These are phyloP conservation scores for Zasmidium angulare DNA, from an alignment of 2,329 filamentous ascomycete species.

Conservation along the genomic window DNA sequence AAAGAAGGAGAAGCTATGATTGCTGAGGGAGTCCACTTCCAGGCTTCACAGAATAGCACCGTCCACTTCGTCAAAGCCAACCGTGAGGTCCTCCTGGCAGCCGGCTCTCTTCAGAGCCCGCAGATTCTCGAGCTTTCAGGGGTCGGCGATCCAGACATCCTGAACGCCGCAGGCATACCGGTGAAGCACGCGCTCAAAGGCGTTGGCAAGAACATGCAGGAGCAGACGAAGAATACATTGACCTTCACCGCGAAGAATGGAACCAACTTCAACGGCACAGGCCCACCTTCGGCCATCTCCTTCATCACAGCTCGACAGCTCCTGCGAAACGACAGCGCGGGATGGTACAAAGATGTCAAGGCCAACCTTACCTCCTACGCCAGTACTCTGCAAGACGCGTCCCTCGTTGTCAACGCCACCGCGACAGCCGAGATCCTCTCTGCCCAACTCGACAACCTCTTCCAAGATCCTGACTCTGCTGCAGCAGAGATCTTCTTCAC, in stretches of 20 bases:
- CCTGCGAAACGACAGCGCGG: slow-evolving; percentile 31
- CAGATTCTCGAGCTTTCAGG: slow-evolving; percentile 62
- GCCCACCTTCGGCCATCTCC: slow-evolving; percentile 39
- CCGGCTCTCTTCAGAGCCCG: slow-evolving; percentile 57
- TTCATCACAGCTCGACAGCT: slow-evolving; percentile 40
- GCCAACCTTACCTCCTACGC: slow-evolving; percentile 35
- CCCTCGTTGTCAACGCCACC: slow-evolving; percentile 22
- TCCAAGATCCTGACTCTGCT: slow-evolving; percentile 20
- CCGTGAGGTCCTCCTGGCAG: slow-evolving; percentile 53
- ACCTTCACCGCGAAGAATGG: slow-evolving; percentile 11
- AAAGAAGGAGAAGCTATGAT: slow-evolving; percentile 9
- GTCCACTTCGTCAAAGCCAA: slow-evolving; percentile 27
- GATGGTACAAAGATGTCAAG: slow-evolving; percentile 27
- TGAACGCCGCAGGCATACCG: slow-evolving; percentile 30
- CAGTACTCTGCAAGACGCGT: slow-evolving; percentile 13
- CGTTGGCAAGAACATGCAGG: slow-evolving; percentile 15
- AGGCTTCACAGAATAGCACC: slow-evolving; percentile 17
- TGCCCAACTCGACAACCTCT: slow-evolving; percentile 29
- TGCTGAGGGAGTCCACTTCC: slow-evolving; percentile 24
- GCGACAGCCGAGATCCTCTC: slow-evolving; percentile 23
- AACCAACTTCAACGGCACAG: slow-evolving; percentile 36
- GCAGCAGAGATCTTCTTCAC: slow-evolving; percentile 41
- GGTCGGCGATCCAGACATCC: slow-evolving; percentile 44
- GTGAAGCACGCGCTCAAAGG: slow-evolving; percentile 5
- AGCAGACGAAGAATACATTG: slow-evolving; percentile 22